Evolutionary conservation across 192 early-diverging fungal species (phyloP), one percentile per base, ranked within the genome.

Genomic region (Coemansia sp.): DNA sequence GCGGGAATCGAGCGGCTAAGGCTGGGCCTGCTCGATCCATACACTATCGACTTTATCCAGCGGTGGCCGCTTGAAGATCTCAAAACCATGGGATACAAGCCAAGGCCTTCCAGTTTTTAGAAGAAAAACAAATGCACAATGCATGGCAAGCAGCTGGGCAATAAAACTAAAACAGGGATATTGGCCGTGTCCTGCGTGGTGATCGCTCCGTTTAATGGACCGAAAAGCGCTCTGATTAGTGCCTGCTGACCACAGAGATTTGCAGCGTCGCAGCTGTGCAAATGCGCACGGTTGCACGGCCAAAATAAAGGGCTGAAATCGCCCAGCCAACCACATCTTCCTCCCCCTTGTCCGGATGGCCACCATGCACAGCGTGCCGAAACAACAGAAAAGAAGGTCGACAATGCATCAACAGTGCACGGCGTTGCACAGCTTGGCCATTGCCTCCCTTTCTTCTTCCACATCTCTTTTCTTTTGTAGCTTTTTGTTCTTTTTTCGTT

Each of bases 1-100:
- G 82, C 90, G 7, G 91, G 91, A n/a, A 28, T 91, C 7, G 91
- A 93, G 72, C 77, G 91, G 18, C 83, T 87, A 61, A 80, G 82
- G 55, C 64, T 63, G 18, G 88, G 89, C 3, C 80, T 91, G 63
- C 67, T 89, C 0, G 89, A 91, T 70, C 73, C 84, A 33, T 93
- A 91, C 78, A 83, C 83, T 34, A 88, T 93, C 38, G 86, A 86
- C 28, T 88, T 87, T 61, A 84, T 90, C 56, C 91, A 90, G 60
- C 86, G 83, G 68, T 93, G 91, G 91, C 87, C 90, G 16, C 71
- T 93, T 10, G 86, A 90, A 32, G 62, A 67, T 16, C 75, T 87
- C 25, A 81, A 82, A 61, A 60, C 60, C 52, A 81, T 69, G 78
- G 65, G 62, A 31, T 71, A 80, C 48, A 31, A 5, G 42, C 25